A percentile compares a stretch with the other conserved stretches of the same genome.
These are phyloP conservation scores for Spergularia azorica DNA, from an alignment of 179 eudicot genomes.

Conservation along the genomic window DNA sequence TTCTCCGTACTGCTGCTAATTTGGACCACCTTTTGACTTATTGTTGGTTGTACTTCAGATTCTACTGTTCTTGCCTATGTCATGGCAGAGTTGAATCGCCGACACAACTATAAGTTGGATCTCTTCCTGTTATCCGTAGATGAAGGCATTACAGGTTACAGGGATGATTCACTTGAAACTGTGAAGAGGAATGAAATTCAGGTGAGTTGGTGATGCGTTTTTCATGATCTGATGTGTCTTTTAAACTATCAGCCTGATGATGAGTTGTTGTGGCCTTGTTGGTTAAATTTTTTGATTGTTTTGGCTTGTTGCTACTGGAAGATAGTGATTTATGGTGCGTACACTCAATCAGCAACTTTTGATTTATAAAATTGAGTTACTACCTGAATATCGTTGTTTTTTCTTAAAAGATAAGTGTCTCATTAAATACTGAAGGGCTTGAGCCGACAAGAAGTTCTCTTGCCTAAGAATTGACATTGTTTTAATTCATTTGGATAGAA, in stretches of 20 bases:
- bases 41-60: slow-evolving; percentile 49
- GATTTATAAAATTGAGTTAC: not conserved
- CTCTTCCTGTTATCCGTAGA: slow-evolving; percentile 87
- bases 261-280: not conserved
- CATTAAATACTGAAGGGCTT: no score
- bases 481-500: no score
- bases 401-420: no score
- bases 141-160: slow-evolving; percentile 97
- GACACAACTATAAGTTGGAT: slow-evolving; percentile 85
- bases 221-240: not conserved
- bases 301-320: not conserved
- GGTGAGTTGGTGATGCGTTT: slow-evolving; percentile 36
- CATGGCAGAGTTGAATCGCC: slow-evolving; percentile 78
- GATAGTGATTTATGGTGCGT: not conserved
- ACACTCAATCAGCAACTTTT: not conserved
- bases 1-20: not conserved
- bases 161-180: slow-evolving; percentile 99
- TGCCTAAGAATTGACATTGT: no score
- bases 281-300: not conserved
- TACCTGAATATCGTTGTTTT: no score
- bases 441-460: no score
- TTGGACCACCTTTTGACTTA: not conserved
- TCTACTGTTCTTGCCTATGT: slow-evolving; percentile 98
- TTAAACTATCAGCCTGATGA: not conserved
- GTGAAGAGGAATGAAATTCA: slow-evolving; percentile 96